Evolutionary conservation across 352 stramenopile species (phyloP).

Genomic region (Phytophthora tubulina): DNA sequence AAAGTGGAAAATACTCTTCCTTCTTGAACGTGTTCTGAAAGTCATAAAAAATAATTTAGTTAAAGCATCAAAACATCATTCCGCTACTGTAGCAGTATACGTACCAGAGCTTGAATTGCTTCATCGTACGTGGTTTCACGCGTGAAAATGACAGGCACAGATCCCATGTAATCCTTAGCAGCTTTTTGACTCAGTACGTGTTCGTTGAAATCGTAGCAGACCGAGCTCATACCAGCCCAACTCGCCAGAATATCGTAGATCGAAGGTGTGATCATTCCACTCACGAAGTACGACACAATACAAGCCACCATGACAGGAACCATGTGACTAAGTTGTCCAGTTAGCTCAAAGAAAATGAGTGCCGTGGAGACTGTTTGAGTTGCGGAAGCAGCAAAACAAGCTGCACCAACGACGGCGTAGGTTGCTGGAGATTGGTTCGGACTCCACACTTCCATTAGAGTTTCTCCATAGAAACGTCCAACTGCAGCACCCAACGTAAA

Average conservation of each 20-base stretch:
- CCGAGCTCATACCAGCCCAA: constrained; percentile 79
- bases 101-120: constrained; percentile 68
- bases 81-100: neutral
- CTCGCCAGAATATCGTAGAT: constrained; percentile 90
- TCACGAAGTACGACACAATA: constrained; percentile 85
- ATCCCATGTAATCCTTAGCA: constrained; percentile 73
- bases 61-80: neutral
- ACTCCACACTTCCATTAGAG: constrained; percentile 80
- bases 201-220: constrained; percentile 88
- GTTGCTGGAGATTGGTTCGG: constrained; percentile 78
- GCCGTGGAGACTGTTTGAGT: constrained; percentile 91
- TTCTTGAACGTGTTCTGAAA: constrained; percentile 68
- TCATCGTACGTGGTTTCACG: constrained; percentile 81
- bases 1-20: constrained; percentile 84
- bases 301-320: constrained; percentile 85
- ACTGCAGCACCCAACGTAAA: constrained; percentile 87
- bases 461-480: constrained; percentile 80
- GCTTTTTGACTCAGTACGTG: constrained; percentile 75
- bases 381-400: constrained; percentile 90
- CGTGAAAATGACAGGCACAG: constrained; percentile 66
- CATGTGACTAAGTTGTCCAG: constrained; percentile 85
- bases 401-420: constrained; percentile 93
- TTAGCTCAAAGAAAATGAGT: constrained; percentile 91
- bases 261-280: constrained; percentile 73
- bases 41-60: neutral